phyloP scores from a whole-genome alignment of 1,139 yeast species.

The Diutina siamensis region DNA sequence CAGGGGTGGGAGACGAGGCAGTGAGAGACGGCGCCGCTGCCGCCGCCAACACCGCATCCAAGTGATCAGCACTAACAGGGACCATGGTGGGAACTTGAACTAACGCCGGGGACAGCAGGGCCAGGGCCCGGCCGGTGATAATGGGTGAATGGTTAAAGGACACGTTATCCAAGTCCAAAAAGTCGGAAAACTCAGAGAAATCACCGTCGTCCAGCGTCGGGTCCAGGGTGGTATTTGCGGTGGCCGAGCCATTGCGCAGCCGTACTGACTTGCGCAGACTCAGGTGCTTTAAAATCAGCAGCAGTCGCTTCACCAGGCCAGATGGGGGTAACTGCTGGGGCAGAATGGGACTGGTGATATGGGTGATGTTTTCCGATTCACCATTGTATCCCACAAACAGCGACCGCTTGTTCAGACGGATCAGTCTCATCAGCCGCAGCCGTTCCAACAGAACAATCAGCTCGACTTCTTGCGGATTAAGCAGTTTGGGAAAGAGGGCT shows the following conservation, averaged over 20 bases:
- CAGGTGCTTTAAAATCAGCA: conserved; percentile 27
- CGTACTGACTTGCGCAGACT: neutral
- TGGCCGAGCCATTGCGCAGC: neutral
- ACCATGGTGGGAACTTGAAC: neutral
- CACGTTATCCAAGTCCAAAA: conserved; percentile 1
- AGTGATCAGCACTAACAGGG: neutral
- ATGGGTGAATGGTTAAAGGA: conserved; percentile 1
- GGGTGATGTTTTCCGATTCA: conserved; percentile 30
- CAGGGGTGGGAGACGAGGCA: no score
- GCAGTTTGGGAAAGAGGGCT: conserved; percentile 57
- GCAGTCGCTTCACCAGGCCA: conserved; percentile 17
- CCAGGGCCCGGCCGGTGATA: conserved; percentile 3
- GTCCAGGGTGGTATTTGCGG: neutral
- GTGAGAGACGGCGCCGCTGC: no score
- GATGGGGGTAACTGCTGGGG: conserved; percentile 16
- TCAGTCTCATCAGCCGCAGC: conserved; percentile 47
- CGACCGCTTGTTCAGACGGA: conserved; percentile 24
- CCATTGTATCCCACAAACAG: conserved; percentile 39
- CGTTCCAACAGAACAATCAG: conserved; percentile 65
- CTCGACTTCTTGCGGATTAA: conserved; percentile 58
- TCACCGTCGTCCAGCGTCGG: conserved; percentile 5
- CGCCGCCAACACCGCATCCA: neutral
- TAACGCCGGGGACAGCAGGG: neutral
- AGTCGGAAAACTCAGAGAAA: conserved; percentile 1
- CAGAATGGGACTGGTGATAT: conserved; percentile 15